Conservation (phyloP, 1,139 yeast genomes). For the Chernovozyma aurita region DNA sequence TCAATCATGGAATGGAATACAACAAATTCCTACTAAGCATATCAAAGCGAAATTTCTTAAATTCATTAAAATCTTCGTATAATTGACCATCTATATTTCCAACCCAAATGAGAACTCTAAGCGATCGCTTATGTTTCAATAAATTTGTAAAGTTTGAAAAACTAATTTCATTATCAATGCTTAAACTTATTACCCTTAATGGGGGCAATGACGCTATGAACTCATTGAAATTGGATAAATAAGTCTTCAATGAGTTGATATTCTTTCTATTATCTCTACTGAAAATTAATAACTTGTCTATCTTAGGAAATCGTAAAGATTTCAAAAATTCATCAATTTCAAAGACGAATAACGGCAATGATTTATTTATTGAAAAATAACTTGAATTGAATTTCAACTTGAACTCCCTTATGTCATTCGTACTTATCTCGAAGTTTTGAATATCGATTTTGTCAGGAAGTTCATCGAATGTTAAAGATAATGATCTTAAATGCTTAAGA, state of each 20-base stretch:
- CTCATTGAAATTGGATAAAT: conserved; percentile 4
- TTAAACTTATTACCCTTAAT: conserved; percentile 3
- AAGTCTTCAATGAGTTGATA: conserved; percentile 1
- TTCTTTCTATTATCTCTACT: conserved; percentile 4
- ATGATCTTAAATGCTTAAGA: neutral
- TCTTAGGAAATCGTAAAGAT: conserved; percentile 1
- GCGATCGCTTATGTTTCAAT: conserved; percentile 1
- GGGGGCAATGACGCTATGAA: conserved; percentile 1
- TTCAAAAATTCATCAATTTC: conserved; percentile 4
- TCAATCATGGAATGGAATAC: conserved; percentile 1
- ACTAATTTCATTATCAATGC: conserved; percentile 7
- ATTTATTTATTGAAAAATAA: conserved; percentile 2
- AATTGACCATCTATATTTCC: conserved; percentile 4
- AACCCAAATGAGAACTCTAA: conserved; percentile 7
- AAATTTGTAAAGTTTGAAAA: conserved; percentile 2
- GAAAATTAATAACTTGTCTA: conserved; percentile 4
- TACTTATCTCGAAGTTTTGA: neutral
- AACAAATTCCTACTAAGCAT: conserved; percentile 4
- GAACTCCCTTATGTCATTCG: neutral
- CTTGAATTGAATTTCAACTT: conserved; percentile 4
- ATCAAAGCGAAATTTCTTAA: conserved; percentile 4
- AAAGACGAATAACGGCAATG: neutral
- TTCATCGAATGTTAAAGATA: conserved; percentile 3
- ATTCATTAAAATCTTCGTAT: neutral
- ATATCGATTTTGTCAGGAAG: neutral